Evolutionary conservation across 2,329 filamentous ascomycete species (phyloP).

Genomic region (Talaromyces sp.): DNA sequence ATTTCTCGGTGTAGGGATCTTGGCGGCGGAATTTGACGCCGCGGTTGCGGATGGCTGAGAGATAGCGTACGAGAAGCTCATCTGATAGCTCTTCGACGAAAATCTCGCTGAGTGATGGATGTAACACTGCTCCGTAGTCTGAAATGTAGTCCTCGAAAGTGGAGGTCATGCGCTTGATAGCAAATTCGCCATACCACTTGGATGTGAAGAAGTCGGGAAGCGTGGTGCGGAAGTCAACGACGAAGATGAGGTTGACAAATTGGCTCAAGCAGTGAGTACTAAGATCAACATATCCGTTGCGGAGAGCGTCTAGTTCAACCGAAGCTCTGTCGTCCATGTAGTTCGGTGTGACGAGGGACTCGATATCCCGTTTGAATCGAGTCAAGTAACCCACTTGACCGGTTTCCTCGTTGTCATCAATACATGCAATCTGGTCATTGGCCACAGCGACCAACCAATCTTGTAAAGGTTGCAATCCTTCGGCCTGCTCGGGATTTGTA

Average conservation of each 20-base stretch:
- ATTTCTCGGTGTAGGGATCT: conserved; percentile 87
- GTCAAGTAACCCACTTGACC: conserved; percentile 78
- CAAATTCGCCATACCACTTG: conserved; percentile 79
- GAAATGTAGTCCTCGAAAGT: conserved; percentile 93
- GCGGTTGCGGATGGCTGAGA: conserved; percentile 81
- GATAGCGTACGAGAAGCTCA: conserved; percentile 81
- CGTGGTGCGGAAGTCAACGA: conserved; percentile 79
- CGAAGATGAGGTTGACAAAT: conserved; percentile 84
- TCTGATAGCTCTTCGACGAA: conserved; percentile 91
- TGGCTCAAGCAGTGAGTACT: conserved; percentile 87
- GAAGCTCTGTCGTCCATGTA: conserved; percentile 71
- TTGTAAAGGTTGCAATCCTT: conserved; percentile 68
- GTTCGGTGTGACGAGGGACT: conserved; percentile 71
- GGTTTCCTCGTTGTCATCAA: conserved; percentile 78
- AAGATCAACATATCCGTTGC: conserved; percentile 91
- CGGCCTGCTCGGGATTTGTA: conserved; percentile 47
- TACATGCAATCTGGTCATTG: conserved; percentile 97
- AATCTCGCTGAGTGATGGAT: conserved; percentile 83
- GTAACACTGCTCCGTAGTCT: conserved; percentile 80
- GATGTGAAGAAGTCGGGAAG: conserved; percentile 87
- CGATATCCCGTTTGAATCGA: conserved; percentile 79
- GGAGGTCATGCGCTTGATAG: conserved; percentile 88
- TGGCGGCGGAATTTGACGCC: conserved; percentile 79
- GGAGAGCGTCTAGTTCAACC: conserved; percentile 68
- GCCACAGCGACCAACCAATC: conserved; percentile 97